These are phyloP conservation scores for Debaryomyces sp. DNA, from an alignment of 1,139 yeast genomes.

Conservation along the genomic window DNA sequence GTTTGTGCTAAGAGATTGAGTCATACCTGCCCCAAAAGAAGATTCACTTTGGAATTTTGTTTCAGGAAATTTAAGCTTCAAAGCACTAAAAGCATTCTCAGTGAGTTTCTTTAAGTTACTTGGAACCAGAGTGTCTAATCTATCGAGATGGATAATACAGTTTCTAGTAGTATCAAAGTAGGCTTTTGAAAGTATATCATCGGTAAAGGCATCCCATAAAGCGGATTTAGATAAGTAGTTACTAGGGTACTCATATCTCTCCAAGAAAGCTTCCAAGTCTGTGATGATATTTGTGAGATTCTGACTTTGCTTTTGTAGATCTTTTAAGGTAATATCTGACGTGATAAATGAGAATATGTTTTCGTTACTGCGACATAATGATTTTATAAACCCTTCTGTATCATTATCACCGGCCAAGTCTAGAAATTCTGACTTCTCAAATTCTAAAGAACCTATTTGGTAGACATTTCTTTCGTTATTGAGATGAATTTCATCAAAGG, in stretches of 20 bases:
- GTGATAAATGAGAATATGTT: constrained; percentile 49
- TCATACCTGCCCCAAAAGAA: constrained; percentile 12
- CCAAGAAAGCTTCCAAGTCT: constrained; percentile 37
- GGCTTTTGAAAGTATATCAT: constrained; percentile 32
- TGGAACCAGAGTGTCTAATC: constrained; percentile 18
- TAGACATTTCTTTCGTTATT: constrained; percentile 36
- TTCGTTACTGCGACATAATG: constrained; percentile 48
- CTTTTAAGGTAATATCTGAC: constrained; percentile 48
- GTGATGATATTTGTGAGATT: constrained; percentile 38
- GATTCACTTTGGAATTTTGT: not conserved
- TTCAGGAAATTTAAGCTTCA: constrained; percentile 35
- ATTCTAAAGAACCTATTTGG: constrained; percentile 57
- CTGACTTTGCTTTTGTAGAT: constrained; percentile 50
- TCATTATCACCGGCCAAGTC: constrained; percentile 51
- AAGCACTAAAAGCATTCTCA: constrained; percentile 34
- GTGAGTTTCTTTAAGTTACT: constrained; percentile 25
- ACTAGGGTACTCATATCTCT: constrained; percentile 43
- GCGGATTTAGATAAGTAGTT: constrained; percentile 30
- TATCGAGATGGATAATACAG: constrained; percentile 33
- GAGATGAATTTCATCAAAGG: constrained; percentile 15
- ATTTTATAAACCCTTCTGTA: constrained; percentile 54
- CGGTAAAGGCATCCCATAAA: constrained; percentile 39
- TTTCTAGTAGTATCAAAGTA: constrained; percentile 38
- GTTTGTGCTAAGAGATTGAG: constrained; percentile 26
- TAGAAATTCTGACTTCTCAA: constrained; percentile 52